Conservation (phyloP, 371 early-diverging fungal species). For the Mortierella polycephala region DNA sequence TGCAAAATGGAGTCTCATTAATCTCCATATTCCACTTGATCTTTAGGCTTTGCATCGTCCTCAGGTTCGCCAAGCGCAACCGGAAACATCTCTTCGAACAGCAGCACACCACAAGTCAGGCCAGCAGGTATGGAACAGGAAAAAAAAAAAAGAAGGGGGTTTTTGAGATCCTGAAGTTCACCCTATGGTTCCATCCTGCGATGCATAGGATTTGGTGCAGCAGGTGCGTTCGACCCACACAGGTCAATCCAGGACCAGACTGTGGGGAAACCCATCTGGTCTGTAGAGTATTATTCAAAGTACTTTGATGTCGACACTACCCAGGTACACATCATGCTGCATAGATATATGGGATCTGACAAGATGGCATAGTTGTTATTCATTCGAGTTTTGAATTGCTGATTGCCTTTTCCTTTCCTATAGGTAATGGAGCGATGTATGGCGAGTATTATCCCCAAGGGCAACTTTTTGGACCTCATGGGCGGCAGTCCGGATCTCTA, state of each 20-base stretch:
- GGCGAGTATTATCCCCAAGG: constrained; percentile 60
- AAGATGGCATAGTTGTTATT: too few species aligned
- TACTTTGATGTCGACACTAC: constrained; percentile 93
- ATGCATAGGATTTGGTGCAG: constrained; percentile 26
- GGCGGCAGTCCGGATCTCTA: constrained; percentile 72
- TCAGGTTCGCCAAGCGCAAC: constrained; percentile 35
- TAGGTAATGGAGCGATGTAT: constrained; percentile 68
- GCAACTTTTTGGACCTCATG: constrained; percentile 61
- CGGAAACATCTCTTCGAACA: constrained; percentile 44
- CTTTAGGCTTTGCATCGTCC: constrained; percentile 37
- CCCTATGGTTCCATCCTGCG: not conserved
- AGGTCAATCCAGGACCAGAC: constrained; percentile 52
- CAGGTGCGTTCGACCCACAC: constrained; percentile 57
- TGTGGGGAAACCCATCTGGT: constrained; percentile 70
- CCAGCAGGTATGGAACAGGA: constrained; percentile 28
- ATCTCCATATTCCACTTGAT: not conserved
- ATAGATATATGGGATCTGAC: too few species aligned
- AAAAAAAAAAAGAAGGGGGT: not conserved
- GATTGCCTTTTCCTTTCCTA: not conserved
- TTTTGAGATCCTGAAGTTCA: not conserved
- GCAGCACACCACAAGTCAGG: constrained; percentile 46
- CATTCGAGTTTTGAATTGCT: not conserved
- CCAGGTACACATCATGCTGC: constrained; percentile 59
- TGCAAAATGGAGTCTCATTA: too few species aligned
- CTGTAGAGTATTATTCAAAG: constrained; percentile 85